phyloP scores from a whole-genome alignment of 2,329 filamentous ascomycete genomes.

The Neonectria punicea region DNA sequence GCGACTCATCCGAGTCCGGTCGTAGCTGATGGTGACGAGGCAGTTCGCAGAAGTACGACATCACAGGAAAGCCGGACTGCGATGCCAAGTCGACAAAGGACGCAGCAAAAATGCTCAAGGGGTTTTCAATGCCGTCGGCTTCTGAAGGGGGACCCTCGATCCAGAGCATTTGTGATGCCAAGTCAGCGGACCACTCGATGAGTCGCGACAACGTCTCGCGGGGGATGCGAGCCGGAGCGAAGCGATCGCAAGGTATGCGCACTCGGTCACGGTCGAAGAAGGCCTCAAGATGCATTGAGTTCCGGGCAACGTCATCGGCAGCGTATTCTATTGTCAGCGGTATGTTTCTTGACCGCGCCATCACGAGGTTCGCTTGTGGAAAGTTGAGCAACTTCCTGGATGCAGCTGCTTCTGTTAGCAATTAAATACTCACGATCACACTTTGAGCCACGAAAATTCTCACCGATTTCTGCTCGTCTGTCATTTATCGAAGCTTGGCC shows the following conservation, averaged over 20 bases:
- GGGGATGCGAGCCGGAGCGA: neutral
- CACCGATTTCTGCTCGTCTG: no score
- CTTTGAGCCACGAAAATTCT: no score
- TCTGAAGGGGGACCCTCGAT: neutral
- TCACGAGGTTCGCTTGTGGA: neutral
- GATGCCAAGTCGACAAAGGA: no score
- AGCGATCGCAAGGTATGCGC: neutral
- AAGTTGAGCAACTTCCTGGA: neutral
- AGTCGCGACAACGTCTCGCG: neutral
- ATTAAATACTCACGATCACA: no score
- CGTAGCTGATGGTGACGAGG: no score
- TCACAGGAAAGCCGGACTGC: no score
- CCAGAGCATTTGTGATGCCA: neutral
- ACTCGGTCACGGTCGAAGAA: conserved; percentile 4
- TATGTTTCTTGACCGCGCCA: neutral
- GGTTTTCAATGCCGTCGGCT: neutral
- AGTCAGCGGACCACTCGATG: neutral
- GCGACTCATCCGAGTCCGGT: no score
- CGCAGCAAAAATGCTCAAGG: neutral
- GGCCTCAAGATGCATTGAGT: neutral
- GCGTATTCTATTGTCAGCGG: neutral
- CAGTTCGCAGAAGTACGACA: no score
- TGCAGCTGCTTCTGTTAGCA: neutral
- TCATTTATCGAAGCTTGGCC: no score
- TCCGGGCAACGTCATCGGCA: neutral